Base-by-base conservation (phyloP, 2,329 filamentous ascomycete genomes). In the Colletotrichum tamarilloi region DNA sequence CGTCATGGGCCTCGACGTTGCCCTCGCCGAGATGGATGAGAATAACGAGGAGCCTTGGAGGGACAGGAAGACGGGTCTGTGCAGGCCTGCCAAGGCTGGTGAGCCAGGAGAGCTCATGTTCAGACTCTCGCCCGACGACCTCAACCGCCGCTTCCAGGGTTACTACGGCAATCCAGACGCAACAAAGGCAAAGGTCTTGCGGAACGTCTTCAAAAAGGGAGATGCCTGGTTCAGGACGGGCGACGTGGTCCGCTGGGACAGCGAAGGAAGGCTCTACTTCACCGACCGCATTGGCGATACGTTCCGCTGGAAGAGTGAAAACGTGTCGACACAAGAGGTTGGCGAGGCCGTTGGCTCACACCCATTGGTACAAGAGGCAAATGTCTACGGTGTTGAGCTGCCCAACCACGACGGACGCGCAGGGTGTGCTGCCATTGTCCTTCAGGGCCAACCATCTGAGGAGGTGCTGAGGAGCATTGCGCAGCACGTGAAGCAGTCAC, bases 221-320 rank as follows among this genome's bases (percentile, higher is more conserved):
- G 95, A 98, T 78, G 92, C 91, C 0, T 97, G 91, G 87, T 97
- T 95, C 86, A 91, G 94, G 28, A 93, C 94, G 0, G 95, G 95
- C n/a, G 95, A 98, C 78, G 87, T 97, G 22, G 84, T 97, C 38
- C 87, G 91, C n/a, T 89, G 88, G 84, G 93, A 95, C 75, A 72
- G 75, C 1, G 91, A 97, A 70, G 94, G 94, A 5, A 86, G 92
- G 3, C 89, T 92, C 80, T 97, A 88, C 85, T 98, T 98, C 84
- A 90, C 92, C 69, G 95, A 98, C 82, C 91, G 93, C 60, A 92
- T 95, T 74, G 93, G 93, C 68, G 93, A 95, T 79, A 94, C 93
- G 0, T 95, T 92, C 84, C 89, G 93, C 62, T 95, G 93, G 93
- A 94, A 97, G 84, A 92, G 91, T 63, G 93, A 96, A 82, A 96